A percentile compares a stretch with the other conserved stretches of the same genome.
Conservation (phyloP, 2,329 filamentous ascomycete species). For the Elsinoe perseae region DNA sequence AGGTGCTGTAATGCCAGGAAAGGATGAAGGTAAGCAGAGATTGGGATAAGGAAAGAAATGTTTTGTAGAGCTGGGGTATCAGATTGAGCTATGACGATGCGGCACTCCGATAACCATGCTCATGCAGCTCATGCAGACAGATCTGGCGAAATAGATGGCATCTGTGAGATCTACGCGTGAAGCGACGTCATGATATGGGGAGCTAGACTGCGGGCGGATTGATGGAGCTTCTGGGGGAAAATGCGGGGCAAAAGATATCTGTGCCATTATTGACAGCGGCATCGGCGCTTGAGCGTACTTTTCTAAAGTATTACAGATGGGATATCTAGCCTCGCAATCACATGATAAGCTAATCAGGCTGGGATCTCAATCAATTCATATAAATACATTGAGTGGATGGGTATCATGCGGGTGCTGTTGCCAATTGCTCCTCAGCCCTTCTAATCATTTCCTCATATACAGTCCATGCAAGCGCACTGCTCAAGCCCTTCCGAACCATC, state of each 20-base stretch:
- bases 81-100: constrained; percentile 5
- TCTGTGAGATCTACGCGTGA: background rate
- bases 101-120: background rate
- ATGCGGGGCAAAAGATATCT: background rate
- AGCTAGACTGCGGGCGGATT: constrained; percentile 2
- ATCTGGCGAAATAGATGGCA: constrained; percentile 2
- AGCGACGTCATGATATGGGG: constrained; percentile 8
- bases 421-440: constrained; percentile 48
- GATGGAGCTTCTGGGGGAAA: background rate
- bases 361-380: background rate
- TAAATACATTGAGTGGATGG: constrained; percentile 6
- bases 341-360: too few relatives aligned
- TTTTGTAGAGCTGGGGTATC: background rate
- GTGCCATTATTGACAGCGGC: background rate
- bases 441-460: constrained; percentile 90
- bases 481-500: constrained; percentile 85
- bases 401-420: constrained; percentile 21
- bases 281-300: background rate
- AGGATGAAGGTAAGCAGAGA: background rate
- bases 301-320: too few relatives aligned
- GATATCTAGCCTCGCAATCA: too few relatives aligned
- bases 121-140: background rate
- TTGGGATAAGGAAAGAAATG: background rate
- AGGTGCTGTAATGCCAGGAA: too few relatives aligned
- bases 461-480: constrained; percentile 94